Evolutionary conservation across 1,139 yeast species (phyloP).

Genomic region (Geotrichum siamense): DNA sequence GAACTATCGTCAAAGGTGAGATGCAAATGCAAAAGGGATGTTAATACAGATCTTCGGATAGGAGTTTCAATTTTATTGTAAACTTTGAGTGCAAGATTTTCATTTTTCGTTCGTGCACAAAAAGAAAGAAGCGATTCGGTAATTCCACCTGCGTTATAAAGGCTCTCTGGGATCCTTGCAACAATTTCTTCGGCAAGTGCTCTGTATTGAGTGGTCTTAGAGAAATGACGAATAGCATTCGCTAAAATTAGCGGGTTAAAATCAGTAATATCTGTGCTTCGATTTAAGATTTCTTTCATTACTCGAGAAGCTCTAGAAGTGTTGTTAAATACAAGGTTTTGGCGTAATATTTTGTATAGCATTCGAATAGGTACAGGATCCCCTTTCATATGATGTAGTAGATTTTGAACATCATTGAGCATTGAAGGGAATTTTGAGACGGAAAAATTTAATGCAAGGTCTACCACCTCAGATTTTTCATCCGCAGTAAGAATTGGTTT

Average conservation of each 20-base stretch:
- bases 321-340: constrained; percentile 19
- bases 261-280: constrained; percentile 12
- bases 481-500: constrained; percentile 5
- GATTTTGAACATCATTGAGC: constrained; percentile 24
- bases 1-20: constrained; percentile 37
- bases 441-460: constrained; percentile 16
- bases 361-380: constrained; percentile 21
- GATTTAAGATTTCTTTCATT: constrained; percentile 18
- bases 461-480: constrained; percentile 19
- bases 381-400: constrained; percentile 19
- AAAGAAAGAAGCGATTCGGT: constrained; percentile 26
- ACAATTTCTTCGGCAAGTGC: constrained; percentile 25
- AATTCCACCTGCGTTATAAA: constrained; percentile 23
- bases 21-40: constrained; percentile 38
- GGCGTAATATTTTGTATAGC: constrained; percentile 19
- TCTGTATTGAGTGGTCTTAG: constrained; percentile 21
- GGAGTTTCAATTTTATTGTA: constrained; percentile 24
- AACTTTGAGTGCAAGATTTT: constrained; percentile 23
- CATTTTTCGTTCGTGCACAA: constrained; percentile 24
- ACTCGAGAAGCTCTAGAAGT: constrained; percentile 19
- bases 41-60: constrained; percentile 27
- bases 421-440: constrained; percentile 20
- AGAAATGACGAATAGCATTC: constrained; percentile 23
- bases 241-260: constrained; percentile 20
- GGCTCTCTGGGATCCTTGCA: constrained; percentile 26